phyloP scores from a whole-genome alignment of 441 rosid genomes.

The Eutrema salsugineum region DNA sequence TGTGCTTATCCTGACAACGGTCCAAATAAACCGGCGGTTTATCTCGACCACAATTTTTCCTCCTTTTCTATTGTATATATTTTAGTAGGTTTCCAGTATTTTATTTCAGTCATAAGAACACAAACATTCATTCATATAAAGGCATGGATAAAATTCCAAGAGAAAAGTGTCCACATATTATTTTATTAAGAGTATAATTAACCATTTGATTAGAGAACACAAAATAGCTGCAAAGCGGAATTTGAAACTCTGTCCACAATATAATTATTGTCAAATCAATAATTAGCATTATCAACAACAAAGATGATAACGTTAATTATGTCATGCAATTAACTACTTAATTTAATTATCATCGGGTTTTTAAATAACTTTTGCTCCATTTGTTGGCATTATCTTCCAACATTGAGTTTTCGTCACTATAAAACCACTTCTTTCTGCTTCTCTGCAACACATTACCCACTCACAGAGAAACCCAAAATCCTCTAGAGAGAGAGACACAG shows the following conservation, averaged over 20 bases:
- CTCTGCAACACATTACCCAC: conserved; percentile 17
- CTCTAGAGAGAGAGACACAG: neutral
- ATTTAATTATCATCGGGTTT: neutral
- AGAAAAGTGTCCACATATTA: conserved; percentile 3
- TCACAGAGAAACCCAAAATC: conserved; percentile 7
- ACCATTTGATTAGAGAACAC: neutral
- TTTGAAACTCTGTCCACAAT: conserved; percentile 27
- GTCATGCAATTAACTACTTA: neutral
- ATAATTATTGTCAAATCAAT: conserved; percentile 20
- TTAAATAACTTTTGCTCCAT: neutral
- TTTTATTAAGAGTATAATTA: neutral
- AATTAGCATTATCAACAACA: conserved; percentile 11
- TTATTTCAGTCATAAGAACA: neutral
- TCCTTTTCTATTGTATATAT: neutral
- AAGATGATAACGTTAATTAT: conserved; percentile 21
- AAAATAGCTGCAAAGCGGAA: conserved; percentile 13
- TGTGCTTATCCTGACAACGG: conserved; percentile 32
- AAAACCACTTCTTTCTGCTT: conserved; percentile 16
- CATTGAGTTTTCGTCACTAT: conserved; percentile 7
- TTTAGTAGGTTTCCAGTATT: neutral
- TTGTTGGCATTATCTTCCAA: conserved; percentile 22
- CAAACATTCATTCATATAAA: neutral
- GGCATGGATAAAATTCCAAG: neutral
- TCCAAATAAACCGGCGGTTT: conserved; percentile 28
- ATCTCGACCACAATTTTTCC: conserved; percentile 30